These are phyloP conservation scores for Lumnitzera racemosa DNA, from an alignment of 345 rosid species.

Conservation along the genomic window DNA sequence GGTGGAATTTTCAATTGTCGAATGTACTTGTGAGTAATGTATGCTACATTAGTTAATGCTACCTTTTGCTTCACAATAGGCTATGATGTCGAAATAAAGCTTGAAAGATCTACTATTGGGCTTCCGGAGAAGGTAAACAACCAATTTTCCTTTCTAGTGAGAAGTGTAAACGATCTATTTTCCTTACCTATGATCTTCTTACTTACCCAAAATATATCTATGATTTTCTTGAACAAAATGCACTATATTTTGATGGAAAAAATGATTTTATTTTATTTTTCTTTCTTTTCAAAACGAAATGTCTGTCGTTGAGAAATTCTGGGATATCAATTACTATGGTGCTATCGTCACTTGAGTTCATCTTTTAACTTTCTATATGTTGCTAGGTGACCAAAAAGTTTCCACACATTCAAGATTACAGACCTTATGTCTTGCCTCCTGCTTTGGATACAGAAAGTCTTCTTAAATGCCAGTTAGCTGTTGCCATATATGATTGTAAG, in stretches of 20 bases:
- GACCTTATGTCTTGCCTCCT: slow-evolving; percentile 52
- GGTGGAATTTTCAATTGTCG: neutral
- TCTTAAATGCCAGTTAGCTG: slow-evolving; percentile 72
- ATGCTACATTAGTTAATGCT: slow-evolving; percentile 1
- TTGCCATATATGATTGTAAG: slow-evolving; percentile 55
- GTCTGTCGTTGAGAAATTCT: too few relatives aligned
- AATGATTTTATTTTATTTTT: too few relatives aligned
- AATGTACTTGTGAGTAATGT: neutral
- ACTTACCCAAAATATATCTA: too few relatives aligned
- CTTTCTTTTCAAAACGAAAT: too few relatives aligned
- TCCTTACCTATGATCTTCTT: too few relatives aligned
- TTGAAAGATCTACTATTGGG: slow-evolving; percentile 40
- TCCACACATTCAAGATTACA: slow-evolving; percentile 68
- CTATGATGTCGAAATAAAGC: slow-evolving; percentile 46
- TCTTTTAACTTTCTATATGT: neutral
- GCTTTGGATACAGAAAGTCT: slow-evolving; percentile 41
- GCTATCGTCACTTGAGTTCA: neutral
- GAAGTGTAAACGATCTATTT: too few relatives aligned
- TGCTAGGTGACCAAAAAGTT: slow-evolving; percentile 71
- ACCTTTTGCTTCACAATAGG: slow-evolving; percentile 35
- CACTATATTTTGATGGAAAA: too few relatives aligned
- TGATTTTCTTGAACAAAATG: too few relatives aligned
- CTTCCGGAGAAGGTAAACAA: slow-evolving; percentile 44
- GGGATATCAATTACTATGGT: neutral
- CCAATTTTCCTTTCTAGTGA: neutral